Evolutionary conservation across 2,329 filamentous ascomycete species (phyloP), one percentile per base, ranked within the genome.

Genomic region (Ceratocystis lukuohia): DNA sequence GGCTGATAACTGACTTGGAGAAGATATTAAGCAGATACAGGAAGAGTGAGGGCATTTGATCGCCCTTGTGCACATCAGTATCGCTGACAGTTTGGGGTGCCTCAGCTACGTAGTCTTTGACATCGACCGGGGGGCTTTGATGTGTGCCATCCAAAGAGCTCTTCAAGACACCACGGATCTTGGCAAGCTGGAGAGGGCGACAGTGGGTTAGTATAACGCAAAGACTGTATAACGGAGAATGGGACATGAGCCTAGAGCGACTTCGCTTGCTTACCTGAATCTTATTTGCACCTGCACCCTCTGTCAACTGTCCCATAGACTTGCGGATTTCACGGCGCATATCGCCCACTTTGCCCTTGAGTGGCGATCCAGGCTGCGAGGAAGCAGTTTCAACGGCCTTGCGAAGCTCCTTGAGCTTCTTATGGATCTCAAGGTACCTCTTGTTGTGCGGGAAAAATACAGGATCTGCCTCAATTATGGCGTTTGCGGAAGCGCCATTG

Each of bases 1-100:
- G 88, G 61, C 80, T 82, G 68, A 94, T 80, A 66, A 91, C 79
- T 56, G 80, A 79, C 74, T 96, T 95, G 70, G 87, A 79, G 69
- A 92, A 86, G 63, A 88, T 84, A 71, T 89, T 91, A 66, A 95
- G 79, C 1, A 90, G 80, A 73, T 91, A 95, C 30, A 95, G 77
- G 69, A 89, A 83, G 5, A 89, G 75, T 1, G 82, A 80, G 0
- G 88, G 86, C 25, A 88, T 75, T 22, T 80, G 77, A 25, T 76
- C 74, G 1, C 80, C 82, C 65, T 86, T 82, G 66, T 80, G 75
- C 5, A 66, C 69, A 2, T 76, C 71, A 2, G 79, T 79, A 12
- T 80, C 82, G 65, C 82, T 77, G n/a, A 75, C 72, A 0, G 79
- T 78, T 33, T 77, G 73, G 63, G 80, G 75, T 15, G 73, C 72